phyloP scores from a whole-genome alignment of 1,139 yeast species.

The Lodderomyces beijingensis region DNA sequence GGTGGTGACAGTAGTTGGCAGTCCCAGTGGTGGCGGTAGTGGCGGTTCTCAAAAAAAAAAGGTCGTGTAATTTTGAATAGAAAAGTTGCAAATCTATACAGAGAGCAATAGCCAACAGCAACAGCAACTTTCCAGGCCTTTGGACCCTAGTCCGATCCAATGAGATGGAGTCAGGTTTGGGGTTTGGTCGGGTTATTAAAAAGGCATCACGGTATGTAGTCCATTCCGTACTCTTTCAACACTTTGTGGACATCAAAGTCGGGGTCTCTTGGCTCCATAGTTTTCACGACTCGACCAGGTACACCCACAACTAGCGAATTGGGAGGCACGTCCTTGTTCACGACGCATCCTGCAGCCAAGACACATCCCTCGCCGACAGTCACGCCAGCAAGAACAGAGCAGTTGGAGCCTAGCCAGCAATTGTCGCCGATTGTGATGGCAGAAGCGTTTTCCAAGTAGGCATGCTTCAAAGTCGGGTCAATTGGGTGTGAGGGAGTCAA shows the following conservation, averaged over 20 bases:
- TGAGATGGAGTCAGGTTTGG: too few relatives aligned
- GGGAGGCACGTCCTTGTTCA: slow-evolving; percentile 50
- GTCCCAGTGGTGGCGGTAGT: too few relatives aligned
- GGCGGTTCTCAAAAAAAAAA: too few relatives aligned
- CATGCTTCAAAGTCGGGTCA: slow-evolving; percentile 42
- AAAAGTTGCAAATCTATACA: too few relatives aligned
- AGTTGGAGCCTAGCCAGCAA: slow-evolving; percentile 64
- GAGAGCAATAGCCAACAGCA: too few relatives aligned
- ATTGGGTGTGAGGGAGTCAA: slow-evolving; percentile 63
- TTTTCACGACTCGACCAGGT: slow-evolving; percentile 51
- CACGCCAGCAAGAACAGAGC: slow-evolving; percentile 58
- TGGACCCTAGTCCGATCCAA: too few relatives aligned
- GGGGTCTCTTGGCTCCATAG: slow-evolving; percentile 16
- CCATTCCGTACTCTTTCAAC: slow-evolving; percentile 8
- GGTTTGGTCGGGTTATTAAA: too few relatives aligned
- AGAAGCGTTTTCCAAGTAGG: slow-evolving; percentile 46
- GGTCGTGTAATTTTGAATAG: too few relatives aligned
- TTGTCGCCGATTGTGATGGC: slow-evolving; percentile 59
- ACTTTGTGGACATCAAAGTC: slow-evolving; percentile 10
- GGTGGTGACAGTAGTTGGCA: too few relatives aligned
- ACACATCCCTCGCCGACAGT: slow-evolving; percentile 61
- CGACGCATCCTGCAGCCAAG: slow-evolving; percentile 66
- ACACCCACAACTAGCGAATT: slow-evolving; percentile 54
- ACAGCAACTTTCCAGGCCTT: too few relatives aligned
- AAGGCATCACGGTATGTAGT: not conserved